Evolutionary conservation across 768 basidiomycete genomes (phyloP).

Genomic region (Leccinum incarnatum): DNA sequence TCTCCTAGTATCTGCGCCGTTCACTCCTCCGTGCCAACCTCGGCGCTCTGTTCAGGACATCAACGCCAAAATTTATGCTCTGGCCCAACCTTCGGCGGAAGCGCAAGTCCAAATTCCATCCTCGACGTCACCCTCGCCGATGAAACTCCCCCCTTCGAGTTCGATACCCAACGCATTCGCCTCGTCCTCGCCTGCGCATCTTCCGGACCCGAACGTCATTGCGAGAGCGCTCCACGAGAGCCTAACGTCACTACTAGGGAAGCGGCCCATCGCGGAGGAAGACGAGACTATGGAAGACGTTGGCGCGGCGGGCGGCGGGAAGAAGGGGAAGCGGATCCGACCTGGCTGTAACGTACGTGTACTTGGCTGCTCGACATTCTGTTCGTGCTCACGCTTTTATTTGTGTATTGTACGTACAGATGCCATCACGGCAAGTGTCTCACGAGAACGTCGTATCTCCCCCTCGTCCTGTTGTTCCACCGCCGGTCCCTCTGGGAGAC

Average conservation of each 20-base stretch:
- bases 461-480: conserved; percentile 1
- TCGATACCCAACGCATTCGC: conserved; percentile 13
- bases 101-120: conserved; percentile 49
- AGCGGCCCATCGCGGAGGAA: conserved; percentile 50
- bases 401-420: background rate
- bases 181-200: conserved; percentile 30
- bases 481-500: conserved; percentile 13
- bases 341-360: conserved; percentile 38
- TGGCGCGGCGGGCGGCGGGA: conserved; percentile 8
- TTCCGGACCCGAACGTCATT: conserved; percentile 43
- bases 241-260: conserved; percentile 66
- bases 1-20: background rate
- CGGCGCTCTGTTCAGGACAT: conserved; percentile 13
- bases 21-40: background rate
- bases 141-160: conserved; percentile 40
- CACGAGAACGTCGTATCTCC: conserved; percentile 24
- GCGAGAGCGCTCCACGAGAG: conserved; percentile 66
- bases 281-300: conserved; percentile 25
- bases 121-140: conserved; percentile 52
- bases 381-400: background rate
- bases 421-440: conserved; percentile 39
- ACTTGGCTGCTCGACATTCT: background rate
- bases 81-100: conserved; percentile 22
- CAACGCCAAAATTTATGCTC: conserved; percentile 16
- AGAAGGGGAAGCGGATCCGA: conserved; percentile 36